Evolutionary conservation across 2,329 filamentous ascomycete genomes (phyloP).

Genomic region (Colletotrichum noveboracense): DNA sequence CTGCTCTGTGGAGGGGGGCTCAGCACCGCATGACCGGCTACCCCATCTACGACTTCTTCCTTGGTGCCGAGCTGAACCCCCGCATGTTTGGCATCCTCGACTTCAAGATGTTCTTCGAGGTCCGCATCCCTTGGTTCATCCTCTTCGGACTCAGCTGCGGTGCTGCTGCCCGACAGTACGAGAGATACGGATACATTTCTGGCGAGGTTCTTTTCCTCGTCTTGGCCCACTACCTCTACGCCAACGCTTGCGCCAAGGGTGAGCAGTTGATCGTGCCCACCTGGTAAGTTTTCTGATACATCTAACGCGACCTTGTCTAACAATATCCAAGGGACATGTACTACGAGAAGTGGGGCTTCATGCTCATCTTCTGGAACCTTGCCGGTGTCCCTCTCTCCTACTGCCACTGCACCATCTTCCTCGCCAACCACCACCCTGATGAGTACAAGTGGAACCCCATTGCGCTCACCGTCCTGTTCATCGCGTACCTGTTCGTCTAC

Average conservation of each 20-base stretch:
- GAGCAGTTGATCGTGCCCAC: constrained; percentile 90
- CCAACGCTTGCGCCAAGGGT: constrained; percentile 90
- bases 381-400: constrained; percentile 90
- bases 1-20: constrained; percentile 78
- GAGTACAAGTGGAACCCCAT: constrained; percentile 79
- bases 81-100: constrained; percentile 80
- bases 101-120: constrained; percentile 97
- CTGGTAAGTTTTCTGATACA: constrained; percentile 51
- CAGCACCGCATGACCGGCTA: constrained; percentile 93
- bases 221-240: constrained; percentile 90
- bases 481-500: constrained; percentile 81
- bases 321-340: constrained; percentile 78
- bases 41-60: constrained; percentile 89
- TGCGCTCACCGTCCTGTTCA: constrained; percentile 68
- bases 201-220: constrained; percentile 85
- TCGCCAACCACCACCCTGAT: constrained; percentile 81
- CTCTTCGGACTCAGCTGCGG: constrained; percentile 80
- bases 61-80: constrained; percentile 89
- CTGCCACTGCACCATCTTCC: constrained; percentile 91
- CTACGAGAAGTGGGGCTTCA: constrained; percentile 96
- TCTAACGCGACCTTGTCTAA: not conserved
- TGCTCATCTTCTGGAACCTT: constrained; percentile 98
- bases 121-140: constrained; percentile 91
- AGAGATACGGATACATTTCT: constrained; percentile 83
- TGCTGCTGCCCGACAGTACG: constrained; percentile 81